phyloP scores from a whole-genome alignment of 108 stramenopile genomes.

The Asterionellopsis glacialis region DNA sequence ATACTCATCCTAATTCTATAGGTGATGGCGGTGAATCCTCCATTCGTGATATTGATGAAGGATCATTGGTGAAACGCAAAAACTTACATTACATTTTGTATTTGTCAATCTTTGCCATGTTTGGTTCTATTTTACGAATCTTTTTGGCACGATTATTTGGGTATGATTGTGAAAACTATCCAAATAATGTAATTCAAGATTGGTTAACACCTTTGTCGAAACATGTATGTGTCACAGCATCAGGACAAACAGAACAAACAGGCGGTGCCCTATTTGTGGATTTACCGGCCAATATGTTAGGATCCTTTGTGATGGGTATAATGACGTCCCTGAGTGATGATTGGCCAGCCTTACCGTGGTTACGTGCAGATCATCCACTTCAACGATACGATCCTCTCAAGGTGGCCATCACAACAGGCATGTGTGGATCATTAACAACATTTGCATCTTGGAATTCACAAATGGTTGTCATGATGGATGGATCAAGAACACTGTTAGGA shows the following conservation, averaged over 20 bases:
- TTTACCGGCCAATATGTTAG: slow-evolving; percentile 62
- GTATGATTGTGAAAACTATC: slow-evolving; percentile 45
- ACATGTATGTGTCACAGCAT: slow-evolving; percentile 55
- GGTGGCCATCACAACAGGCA: slow-evolving; percentile 42
- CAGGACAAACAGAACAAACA: slow-evolving; percentile 49
- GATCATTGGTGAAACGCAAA: too few species aligned
- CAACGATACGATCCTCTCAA: slow-evolving; percentile 48
- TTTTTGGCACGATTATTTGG: slow-evolving; percentile 62
- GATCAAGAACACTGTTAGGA: slow-evolving; percentile 48
- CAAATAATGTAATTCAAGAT: slow-evolving; percentile 21
- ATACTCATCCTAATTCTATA: too few species aligned
- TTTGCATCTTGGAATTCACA: slow-evolving; percentile 81
- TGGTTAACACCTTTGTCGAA: slow-evolving; percentile 40
- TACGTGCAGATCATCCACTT: slow-evolving; percentile 51
- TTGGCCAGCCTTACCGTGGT: slow-evolving; percentile 51
- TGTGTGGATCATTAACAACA: slow-evolving; percentile 76
- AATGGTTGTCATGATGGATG: slow-evolving; percentile 79
- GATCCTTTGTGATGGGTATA: slow-evolving; percentile 58
- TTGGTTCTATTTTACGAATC: slow-evolving; percentile 40
- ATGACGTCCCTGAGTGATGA: slow-evolving; percentile 20
- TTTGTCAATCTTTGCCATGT: slow-evolving; percentile 43
- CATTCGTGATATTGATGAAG: too few species aligned
- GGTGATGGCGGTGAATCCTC: too few species aligned
- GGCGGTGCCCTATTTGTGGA: slow-evolving; percentile 73
- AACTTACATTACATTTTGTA: slow-evolving; percentile 21